Base-by-base conservation (phyloP, 1,284 basidiomycete genomes). In the Cutaneotrichosporon cavernicola region DNA sequence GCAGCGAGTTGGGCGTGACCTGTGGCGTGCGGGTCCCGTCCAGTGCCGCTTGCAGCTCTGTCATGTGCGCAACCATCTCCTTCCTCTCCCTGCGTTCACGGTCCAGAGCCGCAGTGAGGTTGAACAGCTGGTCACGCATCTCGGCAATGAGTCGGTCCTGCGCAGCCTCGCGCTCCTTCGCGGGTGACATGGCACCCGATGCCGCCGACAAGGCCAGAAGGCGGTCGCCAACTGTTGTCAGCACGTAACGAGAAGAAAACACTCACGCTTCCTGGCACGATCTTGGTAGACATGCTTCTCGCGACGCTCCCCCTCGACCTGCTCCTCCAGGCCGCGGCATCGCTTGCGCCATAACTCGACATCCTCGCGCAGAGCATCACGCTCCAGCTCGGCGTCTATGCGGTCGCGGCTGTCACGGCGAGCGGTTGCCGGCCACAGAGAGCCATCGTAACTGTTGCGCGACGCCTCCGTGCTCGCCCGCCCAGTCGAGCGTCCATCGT, bases 351-450 rank as follows among this genome's bases (percentile, higher is more conserved):
- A 78, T n/a, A 74, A 53, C 18, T 75, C 75, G 8, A 77, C 73
- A 56, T 78, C 76, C 46, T 78, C 78, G 30, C 71, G 67, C 16
- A 80, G 60, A 2, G 73, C 73, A 51, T 80, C 75, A 21, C 75
- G 61, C 68, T 80, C 76, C 70, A 77, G 66, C 65, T 76, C 76
- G 61, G 74, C 55, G 49, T 79, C 77, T n/a, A 78, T 61, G 32
- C 65, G 63, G 40, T 67, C 65, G 22, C 64, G 64, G 58, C 65
- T 68, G 64, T 65, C 60, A 26, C 65, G 60, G 13, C 59, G 59
- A 5, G 36, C 18, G 2, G 32, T 21, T 9, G n/a, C 9, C 36
- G 40, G 7, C 61, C 55, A 50, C 11, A 18, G 8, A 26, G 55
- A 36, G n/a, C 61, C 58, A 46, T 68, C 67, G 22, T 63, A 47